Evolutionary conservation across 495 filamentous ascomycete genomes (phyloP).

Genomic region (Aspergillus cavernicola): DNA sequence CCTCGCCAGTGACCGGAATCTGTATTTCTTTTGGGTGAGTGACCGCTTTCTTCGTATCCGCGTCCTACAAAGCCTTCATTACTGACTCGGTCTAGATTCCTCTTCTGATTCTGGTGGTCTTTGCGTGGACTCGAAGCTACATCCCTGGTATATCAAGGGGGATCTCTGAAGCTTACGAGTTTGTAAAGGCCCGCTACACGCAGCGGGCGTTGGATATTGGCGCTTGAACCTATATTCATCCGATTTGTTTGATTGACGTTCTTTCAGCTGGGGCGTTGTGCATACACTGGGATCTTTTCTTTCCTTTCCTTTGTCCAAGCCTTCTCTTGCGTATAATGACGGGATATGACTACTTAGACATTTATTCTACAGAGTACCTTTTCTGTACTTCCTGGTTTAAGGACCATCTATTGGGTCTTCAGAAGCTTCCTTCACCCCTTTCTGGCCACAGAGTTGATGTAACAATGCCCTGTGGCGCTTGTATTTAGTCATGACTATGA

Average conservation of each 20-base stretch:
- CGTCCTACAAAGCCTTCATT: not conserved
- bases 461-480: not conserved
- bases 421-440: not conserved
- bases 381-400: not conserved
- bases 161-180: conserved; percentile 42
- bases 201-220: conserved; percentile 38
- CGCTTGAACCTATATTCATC: conserved; percentile 21
- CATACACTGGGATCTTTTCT: conserved; percentile 12
- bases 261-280: conserved; percentile 24
- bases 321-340: conserved; percentile 31
- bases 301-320: conserved; percentile 20
- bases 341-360: conserved; percentile 42
- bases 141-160: conserved; percentile 51
- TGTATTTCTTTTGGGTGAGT: conserved; percentile 84
- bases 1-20: conserved; percentile 68
- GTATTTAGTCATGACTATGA: not conserved
- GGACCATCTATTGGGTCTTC: not conserved
- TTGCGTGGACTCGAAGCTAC: conserved; percentile 60
- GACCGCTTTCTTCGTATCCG: too few species aligned
- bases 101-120: conserved; percentile 59
- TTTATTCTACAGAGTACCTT: conserved; percentile 12
- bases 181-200: conserved; percentile 42
- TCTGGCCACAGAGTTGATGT: conserved; percentile 11
- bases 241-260: conserved; percentile 19
- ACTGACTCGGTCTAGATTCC: conserved; percentile 31